Evolutionary conservation across 352 stramenopile genomes (phyloP), one percentile per base, ranked within the genome.

Genomic region (Globisporangium spinosum): DNA sequence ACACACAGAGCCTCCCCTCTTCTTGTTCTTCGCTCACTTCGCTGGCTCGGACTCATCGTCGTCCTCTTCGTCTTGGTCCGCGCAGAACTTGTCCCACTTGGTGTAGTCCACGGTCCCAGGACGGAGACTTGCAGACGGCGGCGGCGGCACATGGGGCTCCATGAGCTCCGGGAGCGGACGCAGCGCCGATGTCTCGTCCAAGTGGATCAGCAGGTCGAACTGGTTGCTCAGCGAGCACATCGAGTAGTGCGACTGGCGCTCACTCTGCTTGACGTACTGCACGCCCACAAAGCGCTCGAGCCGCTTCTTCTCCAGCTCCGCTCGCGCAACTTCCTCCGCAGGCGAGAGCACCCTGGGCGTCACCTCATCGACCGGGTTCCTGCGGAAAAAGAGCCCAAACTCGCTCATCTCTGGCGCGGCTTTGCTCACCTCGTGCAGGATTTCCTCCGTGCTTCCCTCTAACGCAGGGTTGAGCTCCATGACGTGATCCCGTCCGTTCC

Each of bases 201-300:
- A 45, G 56, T 78, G 69, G 55, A 78, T 64, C 43, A 78, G 51
- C 59, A 75, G 35, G 38, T 78, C 69, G 59, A 73, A 78, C 59
- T 78, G 72, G 13, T 70, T 56, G 63, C 69, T 78, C 49, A 78
- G n/a, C 9, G 60, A 51, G 20, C 72, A 73, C 34, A 51, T 23
- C 34, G 62, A 68, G 25, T 77, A 80, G 69, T 77, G 71, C 20
- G 70, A 66, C 57, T 70, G 61, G 15, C 67, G 71, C 58, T 80
- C 74, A 7, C 25, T 72, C 1, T 70, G 47, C 47, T 70, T 70
- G 35, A 72, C 23, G 59, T 77, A 80, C 64, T 77, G 71, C 13
- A 80, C 74, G 22, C 74, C 74, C 8, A 80, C 43, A 32, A 77
- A 80, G 17, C 74, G 71, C 64, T 80, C 70, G 2, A 72, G 58